A percentile compares a stretch with the other conserved stretches of the same genome.
These are phyloP conservation scores for Gnaphalium uliginosum DNA, from an alignment of 129 eudicot genomes.

Conservation along the genomic window DNA sequence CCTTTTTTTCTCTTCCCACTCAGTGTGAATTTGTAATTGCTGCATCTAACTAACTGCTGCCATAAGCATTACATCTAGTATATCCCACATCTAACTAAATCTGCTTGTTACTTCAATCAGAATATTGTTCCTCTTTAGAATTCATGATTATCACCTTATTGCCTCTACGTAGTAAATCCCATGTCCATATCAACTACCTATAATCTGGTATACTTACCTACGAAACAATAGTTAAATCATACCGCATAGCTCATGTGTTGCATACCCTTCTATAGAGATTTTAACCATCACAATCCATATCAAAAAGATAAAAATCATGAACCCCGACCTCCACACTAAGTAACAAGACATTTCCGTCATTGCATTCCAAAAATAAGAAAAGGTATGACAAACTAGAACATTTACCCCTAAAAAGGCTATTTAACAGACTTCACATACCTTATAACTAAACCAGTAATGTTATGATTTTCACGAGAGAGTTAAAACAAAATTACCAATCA, in stretches of 20 bases:
- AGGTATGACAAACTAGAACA: background rate
- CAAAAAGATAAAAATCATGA: background rate
- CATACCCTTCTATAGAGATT: background rate
- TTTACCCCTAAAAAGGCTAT: background rate
- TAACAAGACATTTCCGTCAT: conserved; percentile 4
- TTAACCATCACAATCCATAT: background rate
- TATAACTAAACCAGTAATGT: background rate
- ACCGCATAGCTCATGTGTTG: background rate
- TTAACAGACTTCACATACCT: background rate
- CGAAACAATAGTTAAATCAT: background rate
- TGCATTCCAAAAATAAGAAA: conserved; percentile 13
- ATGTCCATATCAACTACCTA: background rate
- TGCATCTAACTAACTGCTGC: too few species aligned
- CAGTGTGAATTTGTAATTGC: background rate
- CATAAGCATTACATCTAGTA: background rate
- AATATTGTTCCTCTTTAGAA: background rate
- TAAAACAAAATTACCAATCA: too few species aligned
- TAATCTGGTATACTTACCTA: background rate
- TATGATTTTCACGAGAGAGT: background rate
- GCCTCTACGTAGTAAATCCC: background rate
- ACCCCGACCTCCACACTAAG: background rate
- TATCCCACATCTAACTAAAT: background rate
- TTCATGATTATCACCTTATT: background rate
- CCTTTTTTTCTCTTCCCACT: background rate
- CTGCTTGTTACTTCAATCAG: background rate